Evolutionary conservation across 2,329 filamentous ascomycete species (phyloP).

Genomic region (Myriosclerotinia scirpicola): DNA sequence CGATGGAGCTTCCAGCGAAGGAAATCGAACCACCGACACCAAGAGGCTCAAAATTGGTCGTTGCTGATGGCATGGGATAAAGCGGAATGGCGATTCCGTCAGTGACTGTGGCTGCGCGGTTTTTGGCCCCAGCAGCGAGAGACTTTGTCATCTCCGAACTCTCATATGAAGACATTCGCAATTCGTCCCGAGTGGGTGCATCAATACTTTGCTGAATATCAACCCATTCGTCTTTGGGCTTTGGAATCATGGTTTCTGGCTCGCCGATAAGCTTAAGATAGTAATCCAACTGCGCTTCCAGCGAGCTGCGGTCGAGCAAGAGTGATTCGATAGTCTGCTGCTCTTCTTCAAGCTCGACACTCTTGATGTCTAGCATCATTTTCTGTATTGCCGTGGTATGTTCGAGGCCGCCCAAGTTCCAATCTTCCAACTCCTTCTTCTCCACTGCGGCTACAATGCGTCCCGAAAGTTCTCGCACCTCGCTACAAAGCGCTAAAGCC

Average conservation of each 20-base stretch:
- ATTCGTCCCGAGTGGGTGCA: not conserved
- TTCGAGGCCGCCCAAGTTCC: not conserved
- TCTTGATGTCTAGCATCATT: slow-evolving; percentile 17
- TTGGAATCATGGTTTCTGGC: not conserved
- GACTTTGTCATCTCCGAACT: not conserved
- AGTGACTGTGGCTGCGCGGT: not conserved
- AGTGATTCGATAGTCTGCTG: slow-evolving; percentile 12
- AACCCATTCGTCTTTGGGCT: not conserved
- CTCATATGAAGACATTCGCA: slow-evolving; percentile 14
- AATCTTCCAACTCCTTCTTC: not conserved
- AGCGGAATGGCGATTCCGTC: not conserved
- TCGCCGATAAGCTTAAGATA: slow-evolving; percentile 10
- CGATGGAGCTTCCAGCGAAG: not conserved
- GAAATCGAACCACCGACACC: not conserved
- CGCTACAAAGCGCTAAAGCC: not conserved
- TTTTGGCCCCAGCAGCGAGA: not conserved
- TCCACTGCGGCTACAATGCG: not conserved
- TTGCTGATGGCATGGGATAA: not conserved
- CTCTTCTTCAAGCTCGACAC: slow-evolving; percentile 4
- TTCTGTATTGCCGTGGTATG: not conserved
- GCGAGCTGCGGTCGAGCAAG: not conserved
- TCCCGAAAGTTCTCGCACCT: not conserved
- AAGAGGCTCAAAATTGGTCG: not conserved
- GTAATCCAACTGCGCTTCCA: slow-evolving; percentile 6
- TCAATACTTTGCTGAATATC: slow-evolving; percentile 4